phyloP scores from a whole-genome alignment of 768 basidiomycete species.

The Daedaleopsis nitida region DNA sequence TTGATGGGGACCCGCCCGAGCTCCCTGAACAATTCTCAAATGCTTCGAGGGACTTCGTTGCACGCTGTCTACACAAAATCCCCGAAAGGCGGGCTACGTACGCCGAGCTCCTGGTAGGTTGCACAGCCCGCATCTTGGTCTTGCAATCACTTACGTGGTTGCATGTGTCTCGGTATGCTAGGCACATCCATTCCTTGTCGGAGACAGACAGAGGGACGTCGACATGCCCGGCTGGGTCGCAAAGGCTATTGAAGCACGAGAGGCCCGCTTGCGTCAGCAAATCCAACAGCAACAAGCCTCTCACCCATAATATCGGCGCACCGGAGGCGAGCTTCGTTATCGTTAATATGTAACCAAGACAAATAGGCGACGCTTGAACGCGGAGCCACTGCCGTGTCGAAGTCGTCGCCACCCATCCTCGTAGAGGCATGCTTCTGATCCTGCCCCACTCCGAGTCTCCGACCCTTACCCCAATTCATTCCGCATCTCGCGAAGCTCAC shows the following conservation, averaged over 20 bases:
- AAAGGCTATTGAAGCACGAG: conserved; percentile 41
- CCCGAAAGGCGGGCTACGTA: conserved; percentile 83
- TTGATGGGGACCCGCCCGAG: conserved; percentile 89
- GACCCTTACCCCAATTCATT: not conserved
- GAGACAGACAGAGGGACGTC: conserved; percentile 60
- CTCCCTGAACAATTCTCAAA: conserved; percentile 73
- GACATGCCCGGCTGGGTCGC: conserved; percentile 88
- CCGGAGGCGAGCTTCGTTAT: not conserved
- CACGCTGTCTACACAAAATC: conserved; percentile 77
- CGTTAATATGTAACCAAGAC: not conserved
- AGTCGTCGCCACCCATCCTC: not conserved
- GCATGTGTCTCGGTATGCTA: conserved; percentile 28
- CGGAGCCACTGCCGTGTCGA: not conserved
- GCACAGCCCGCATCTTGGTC: not conserved
- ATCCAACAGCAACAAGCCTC: conserved; percentile 17
- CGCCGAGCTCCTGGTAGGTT: conserved; percentile 70
- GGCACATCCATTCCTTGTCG: conserved; percentile 79
- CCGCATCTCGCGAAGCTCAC: not conserved
- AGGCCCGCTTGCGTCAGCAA: conserved; percentile 23
- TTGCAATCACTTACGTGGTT: not conserved
- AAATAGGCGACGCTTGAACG: not conserved
- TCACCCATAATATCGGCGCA: not conserved
- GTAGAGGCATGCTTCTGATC: not conserved
- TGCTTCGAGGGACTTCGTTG: conserved; percentile 81
- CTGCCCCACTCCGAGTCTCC: not conserved